Percentiles rank a stretch among this genome's conserved stretches.
Evolutionary conservation across 768 basidiomycete genomes (phyloP).

Genomic region (Hypholoma fasciculare): DNA sequence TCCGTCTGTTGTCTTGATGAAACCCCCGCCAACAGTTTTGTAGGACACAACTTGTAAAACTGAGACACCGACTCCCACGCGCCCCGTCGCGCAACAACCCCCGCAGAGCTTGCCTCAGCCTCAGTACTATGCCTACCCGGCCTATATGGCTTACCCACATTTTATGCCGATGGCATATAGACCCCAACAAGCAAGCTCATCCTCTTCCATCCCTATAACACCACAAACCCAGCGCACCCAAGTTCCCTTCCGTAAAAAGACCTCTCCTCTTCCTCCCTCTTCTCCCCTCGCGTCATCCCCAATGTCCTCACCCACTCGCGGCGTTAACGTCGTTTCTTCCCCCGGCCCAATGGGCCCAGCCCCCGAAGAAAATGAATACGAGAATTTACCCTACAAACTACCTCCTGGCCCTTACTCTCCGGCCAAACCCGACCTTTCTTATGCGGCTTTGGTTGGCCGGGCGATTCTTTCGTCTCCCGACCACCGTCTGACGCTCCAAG

Average conservation of each 20-base stretch:
- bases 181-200: constrained; percentile 26
- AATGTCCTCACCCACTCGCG: constrained; percentile 60
- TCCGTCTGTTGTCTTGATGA: constrained; percentile 15
- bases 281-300: constrained; percentile 52
- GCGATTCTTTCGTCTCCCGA: constrained; percentile 85
- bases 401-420: constrained; percentile 84
- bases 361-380: constrained; percentile 66
- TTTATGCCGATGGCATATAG: constrained; percentile 35
- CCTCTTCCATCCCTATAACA: constrained; percentile 44
- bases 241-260: constrained; percentile 25
- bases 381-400: constrained; percentile 69
- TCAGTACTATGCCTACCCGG: constrained; percentile 39
- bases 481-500: constrained; percentile 86
- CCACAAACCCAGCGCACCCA: constrained; percentile 47
- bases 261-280: constrained; percentile 61
- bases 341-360: constrained; percentile 74
- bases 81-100: constrained; percentile 27
- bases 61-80: constrained; percentile 48
- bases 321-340: constrained; percentile 80
- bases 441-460: constrained; percentile 95
- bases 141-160: constrained; percentile 39
- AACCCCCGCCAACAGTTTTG: constrained; percentile 13
- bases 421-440: constrained; percentile 83
- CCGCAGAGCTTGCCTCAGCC: constrained; percentile 26
- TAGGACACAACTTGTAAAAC: constrained; percentile 34